Conservation (phyloP, 805 yeast species). For the Metschnikowia lachancei region DNA sequence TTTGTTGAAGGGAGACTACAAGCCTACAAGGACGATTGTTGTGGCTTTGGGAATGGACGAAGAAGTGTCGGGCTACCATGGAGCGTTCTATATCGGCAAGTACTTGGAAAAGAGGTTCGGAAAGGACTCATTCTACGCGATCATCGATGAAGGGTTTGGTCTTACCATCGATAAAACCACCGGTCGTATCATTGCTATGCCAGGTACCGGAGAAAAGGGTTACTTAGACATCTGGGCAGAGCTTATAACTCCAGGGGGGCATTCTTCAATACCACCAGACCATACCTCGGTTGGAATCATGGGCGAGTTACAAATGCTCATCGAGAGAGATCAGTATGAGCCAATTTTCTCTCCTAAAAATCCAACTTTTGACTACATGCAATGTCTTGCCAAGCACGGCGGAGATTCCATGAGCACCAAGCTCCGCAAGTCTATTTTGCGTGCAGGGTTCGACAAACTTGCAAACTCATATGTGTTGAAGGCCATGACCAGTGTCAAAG, state of each 20-base stretch:
- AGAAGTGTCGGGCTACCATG: constrained; percentile 19
- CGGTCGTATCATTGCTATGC: constrained; percentile 54
- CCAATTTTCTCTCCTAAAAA: constrained; percentile 24
- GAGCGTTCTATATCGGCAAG: constrained; percentile 17
- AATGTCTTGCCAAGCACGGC: constrained; percentile 26
- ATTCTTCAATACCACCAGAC: constrained; percentile 30
- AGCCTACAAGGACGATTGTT: constrained; percentile 17
- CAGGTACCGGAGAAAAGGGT: constrained; percentile 47
- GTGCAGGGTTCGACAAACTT: constrained; percentile 32
- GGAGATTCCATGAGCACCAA: constrained; percentile 14
- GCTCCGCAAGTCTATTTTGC: constrained; percentile 27
- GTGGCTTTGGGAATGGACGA: constrained; percentile 23
- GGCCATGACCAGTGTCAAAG: constrained; percentile 23
- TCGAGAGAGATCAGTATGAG: constrained; percentile 24
- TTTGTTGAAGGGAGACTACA: constrained; percentile 10
- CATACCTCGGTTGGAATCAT: constrained; percentile 31
- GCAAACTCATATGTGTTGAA: constrained; percentile 37
- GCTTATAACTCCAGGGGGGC: constrained; percentile 30
- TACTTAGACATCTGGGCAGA: constrained; percentile 46
- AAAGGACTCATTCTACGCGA: constrained; percentile 17
- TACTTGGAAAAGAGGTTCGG: constrained; percentile 19
- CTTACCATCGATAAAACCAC: constrained; percentile 33
- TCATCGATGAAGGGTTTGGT: constrained; percentile 29
- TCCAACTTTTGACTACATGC: constrained; percentile 28
- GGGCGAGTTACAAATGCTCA: constrained; percentile 20